Base-by-base conservation (phyloP, 139 green algal genomes). In the Coccomyxa sp. region DNA sequence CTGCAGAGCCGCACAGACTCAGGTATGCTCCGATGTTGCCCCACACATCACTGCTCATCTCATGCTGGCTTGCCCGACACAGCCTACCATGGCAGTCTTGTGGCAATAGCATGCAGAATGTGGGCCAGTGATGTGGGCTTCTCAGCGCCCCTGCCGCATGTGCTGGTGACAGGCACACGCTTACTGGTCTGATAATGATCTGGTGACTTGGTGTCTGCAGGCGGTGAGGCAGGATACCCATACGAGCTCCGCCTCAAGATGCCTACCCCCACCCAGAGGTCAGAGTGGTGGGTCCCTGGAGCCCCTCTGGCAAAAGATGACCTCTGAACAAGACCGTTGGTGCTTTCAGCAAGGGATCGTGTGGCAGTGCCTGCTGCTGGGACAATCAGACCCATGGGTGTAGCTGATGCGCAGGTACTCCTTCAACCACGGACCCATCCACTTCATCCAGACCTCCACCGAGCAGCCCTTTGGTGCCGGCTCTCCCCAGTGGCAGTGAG, bases 361-460 rank as follows among this genome's bases (percentile, higher is more conserved):
- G 5, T 64, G 50, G 18, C 27, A 64, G 22, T 64, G 50, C 50
- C 50, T 64, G 5, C 50, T 64, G 22, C 5, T 64, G 50, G 22
- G 50, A 18, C 27, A 22, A 31, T 18, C 5, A 64, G 2, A 3
- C 50, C 22, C 3, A 22, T 31, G 1, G 50, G 50, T 18, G 18
- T 31, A 7, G 50, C 50, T 64, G 50, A 18, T 18, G 50, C 50
- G 31, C 39, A 81, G 78, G 88, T 95, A 93, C 78, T 86, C 81
- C 22, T 91, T 93, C 74, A 81, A 88, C 75, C 85, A 84, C 14
- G 91, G 89, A 0, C 86, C 86, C 18, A 79, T 93, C 12, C 88
- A 90, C 77, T 93, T 95, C 80, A 55, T 90, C 29, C 82, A 88
- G 79, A 88, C 89, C 81, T 86, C 70, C 75, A 91, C 87, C 10